Base-by-base conservation (phyloP, 2,329 filamentous ascomycete genomes). In the Blumeria graminis region DNA sequence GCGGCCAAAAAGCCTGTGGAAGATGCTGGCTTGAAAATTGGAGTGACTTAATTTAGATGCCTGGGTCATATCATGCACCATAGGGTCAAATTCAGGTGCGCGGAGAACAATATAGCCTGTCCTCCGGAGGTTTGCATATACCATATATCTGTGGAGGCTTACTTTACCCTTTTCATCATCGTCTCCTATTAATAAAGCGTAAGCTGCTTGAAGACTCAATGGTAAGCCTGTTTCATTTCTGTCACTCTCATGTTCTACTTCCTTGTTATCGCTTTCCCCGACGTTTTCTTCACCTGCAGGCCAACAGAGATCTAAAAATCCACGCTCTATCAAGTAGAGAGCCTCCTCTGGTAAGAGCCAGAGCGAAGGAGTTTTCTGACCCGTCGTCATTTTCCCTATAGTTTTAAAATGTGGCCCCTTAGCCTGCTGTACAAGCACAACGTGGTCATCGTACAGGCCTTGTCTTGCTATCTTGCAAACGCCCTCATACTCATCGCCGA, bases 301-400 rank as follows among this genome's bases (percentile, higher is more conserved):
- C 86, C 86, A 95, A 73, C 88, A 82, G 43, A 95, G 75, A 68
- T 96, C 87, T 63, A 96, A 64, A 51, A 78, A 88, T 0, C 90
- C 92, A 63, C 92, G 74, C 71, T 98, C 92, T 8, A 96, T 74
- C 60, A 95, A 68, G 64, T 88, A 95, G 56, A 98, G 73, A 6
- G 88, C 86, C 69, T 98, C 92, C 66, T 98, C 92, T 0, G 90
- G 90, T 41, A 94, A 68, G 55, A 98, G 66, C 89, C 89, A 95
- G 43, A 89, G 71, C 60, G 76, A 79, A 58, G 74, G 74, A 3
- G 75, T 76, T 57, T 80, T 77, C 59, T 74, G 75, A 43, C 74
- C 71, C n/a, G 71, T 63, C 6, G 73, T 73, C 1, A 78, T 70
- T 56, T 80, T 78, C 0, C 92, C 92, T 67, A 90, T 81, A n/a